Evolutionary conservation across 2,329 filamentous ascomycete species (phyloP).

Genomic region (Talaromyces sp.): DNA sequence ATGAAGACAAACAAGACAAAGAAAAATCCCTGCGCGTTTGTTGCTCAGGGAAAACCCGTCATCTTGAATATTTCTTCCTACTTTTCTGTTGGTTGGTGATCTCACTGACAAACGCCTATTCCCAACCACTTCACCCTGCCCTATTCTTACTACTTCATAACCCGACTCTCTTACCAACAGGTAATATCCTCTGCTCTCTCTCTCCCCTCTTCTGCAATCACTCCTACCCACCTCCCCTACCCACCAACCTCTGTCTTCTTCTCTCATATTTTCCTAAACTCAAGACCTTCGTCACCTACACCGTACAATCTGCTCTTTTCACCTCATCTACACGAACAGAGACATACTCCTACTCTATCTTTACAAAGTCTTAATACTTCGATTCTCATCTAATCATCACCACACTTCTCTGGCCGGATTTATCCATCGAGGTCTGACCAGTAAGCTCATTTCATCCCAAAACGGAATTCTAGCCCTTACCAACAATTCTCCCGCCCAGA

Average conservation of each 20-base stretch:
- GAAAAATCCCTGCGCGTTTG: not conserved
- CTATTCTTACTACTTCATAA: not conserved
- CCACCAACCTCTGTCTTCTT: not conserved
- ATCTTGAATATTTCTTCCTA: not conserved
- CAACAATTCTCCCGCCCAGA: not conserved
- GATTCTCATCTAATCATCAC: not conserved
- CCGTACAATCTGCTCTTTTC: not conserved
- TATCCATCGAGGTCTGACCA: not conserved
- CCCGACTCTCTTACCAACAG: not conserved
- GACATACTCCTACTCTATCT: not conserved
- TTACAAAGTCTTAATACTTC: not conserved
- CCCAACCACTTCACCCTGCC: not conserved
- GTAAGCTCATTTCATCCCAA: not conserved
- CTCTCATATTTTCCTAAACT: not conserved
- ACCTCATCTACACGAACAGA: not conserved
- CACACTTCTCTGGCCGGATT: not conserved
- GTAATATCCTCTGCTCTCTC: not conserved
- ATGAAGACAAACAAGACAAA: not conserved
- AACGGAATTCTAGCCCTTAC: not conserved
- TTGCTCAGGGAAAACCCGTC: not conserved
- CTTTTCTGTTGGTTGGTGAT: not conserved
- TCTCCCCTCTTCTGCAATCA: not conserved
- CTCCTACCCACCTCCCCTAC: not conserved
- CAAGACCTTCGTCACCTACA: not conserved
- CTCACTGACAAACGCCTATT: not conserved